Evolutionary conservation across 2,329 filamentous ascomycete species (phyloP).

Genomic region (Alternaria brassicicola): DNA sequence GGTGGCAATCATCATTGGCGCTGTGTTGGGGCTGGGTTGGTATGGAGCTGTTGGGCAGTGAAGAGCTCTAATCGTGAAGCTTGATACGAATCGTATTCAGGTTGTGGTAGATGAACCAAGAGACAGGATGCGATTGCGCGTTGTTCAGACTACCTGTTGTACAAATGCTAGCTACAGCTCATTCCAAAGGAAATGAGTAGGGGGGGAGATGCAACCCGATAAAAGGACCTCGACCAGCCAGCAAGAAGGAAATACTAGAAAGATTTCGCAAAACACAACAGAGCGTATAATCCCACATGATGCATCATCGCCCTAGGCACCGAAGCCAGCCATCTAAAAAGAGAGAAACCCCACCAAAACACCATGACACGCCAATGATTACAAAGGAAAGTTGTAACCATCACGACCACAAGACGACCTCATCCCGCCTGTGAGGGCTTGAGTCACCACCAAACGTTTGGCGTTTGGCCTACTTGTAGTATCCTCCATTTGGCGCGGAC

Average conservation of each 20-base stretch:
- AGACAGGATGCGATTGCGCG: not conserved
- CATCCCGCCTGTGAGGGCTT: not conserved
- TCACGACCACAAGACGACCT: not conserved
- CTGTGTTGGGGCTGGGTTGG: slow-evolving; percentile 49
- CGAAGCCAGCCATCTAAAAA: not conserved
- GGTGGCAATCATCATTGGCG: slow-evolving; percentile 49
- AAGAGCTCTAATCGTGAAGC: not conserved
- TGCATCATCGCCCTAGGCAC: not conserved
- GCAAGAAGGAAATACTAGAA: not conserved
- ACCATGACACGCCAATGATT: not conserved
- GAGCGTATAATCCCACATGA: not conserved
- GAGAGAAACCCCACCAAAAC: not conserved
- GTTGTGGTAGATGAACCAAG: not conserved
- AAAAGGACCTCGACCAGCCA: slow-evolving; percentile 10
- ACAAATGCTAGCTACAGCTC: not conserved
- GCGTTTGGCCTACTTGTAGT: slow-evolving; percentile 31
- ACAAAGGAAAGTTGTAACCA: not conserved
- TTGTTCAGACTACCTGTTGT: not conserved
- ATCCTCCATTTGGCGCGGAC: slow-evolving; percentile 36
- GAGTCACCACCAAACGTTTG: not conserved
- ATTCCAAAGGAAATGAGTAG: not conserved
- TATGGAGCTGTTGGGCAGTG: slow-evolving; percentile 46
- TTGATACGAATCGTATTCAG: not conserved
- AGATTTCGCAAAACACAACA: not conserved
- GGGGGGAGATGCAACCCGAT: slow-evolving; percentile 12